Base-by-base conservation (phyloP, 2,329 filamentous ascomycete species). In the Chaetomium strumarium region DNA sequence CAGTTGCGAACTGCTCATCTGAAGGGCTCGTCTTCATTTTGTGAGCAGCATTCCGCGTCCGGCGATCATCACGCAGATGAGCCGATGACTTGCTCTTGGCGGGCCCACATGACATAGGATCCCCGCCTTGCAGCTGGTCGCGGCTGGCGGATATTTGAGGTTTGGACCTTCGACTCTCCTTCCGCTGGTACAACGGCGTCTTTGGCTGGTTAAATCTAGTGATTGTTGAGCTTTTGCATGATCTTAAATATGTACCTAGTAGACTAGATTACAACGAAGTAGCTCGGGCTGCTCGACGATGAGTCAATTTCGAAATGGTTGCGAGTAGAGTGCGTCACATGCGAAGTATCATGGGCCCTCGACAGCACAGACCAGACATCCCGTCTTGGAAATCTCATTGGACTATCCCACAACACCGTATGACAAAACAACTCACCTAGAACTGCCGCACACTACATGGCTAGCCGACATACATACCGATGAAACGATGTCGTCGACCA, bases 401-500 rank as follows among this genome's bases (percentile, higher is more conserved):
- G 7, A 7, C 10, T 10, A 34, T 34, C 33, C 33, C 24, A 24
- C 24, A 40, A 46, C 39, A 9, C 14, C 9, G 16, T 30, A 17
- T 20, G 31, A 43, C 30, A 19, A 42, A 20, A 16, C 44, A 16
- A 17, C 13, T 14, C 41, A 29, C 49, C 14, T 3, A 9, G 7
- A 47, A 17, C 16, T 36, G 19, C 20, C 31, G 14, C 34, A 39
- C 36, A 38, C 19, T 60, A 56, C 52, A 52, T 44, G 24, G 36
- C 53, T 44, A 24, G 36, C 49, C 53, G 45, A 39, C 31, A 49
- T 24, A 38, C 52, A 16, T 29, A 29, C 39, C 45, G 36, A 12
- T 20, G 54, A 56, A 42, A 67, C 55, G 13, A 80, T 79, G 75
- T 74, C 75, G 33, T 70, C 72, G 56, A 71, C 69, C 56, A 75